Conservation (phyloP, 768 basidiomycete genomes). For the Pleurotus djamor region DNA sequence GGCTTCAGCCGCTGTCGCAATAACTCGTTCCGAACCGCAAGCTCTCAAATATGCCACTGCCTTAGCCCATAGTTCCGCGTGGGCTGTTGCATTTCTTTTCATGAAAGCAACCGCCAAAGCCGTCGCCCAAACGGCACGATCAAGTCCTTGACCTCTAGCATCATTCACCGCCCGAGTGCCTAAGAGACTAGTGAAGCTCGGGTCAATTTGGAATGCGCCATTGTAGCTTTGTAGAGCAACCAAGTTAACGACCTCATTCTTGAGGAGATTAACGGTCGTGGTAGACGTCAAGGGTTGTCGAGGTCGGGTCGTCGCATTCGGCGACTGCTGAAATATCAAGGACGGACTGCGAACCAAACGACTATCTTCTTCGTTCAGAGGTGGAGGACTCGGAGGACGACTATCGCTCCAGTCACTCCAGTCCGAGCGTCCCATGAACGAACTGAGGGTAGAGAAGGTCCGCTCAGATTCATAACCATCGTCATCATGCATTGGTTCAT, state of each 20-base stretch:
- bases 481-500: constrained; percentile 10
- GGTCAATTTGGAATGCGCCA: constrained; percentile 42
- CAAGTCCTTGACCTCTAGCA: constrained; percentile 23
- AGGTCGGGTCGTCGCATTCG: background rate
- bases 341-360: constrained; percentile 13
- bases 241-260: constrained; percentile 28
- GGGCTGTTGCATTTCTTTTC: constrained; percentile 18
- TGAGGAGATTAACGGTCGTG: constrained; percentile 14
- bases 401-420: constrained; percentile 31
- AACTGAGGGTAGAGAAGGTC: constrained; percentile 48
- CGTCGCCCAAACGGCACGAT: constrained; percentile 45
- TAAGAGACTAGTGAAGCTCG: constrained; percentile 29
- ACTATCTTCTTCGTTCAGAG: constrained; percentile 19
- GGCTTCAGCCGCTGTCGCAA: background rate
- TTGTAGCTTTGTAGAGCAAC: constrained; percentile 38
- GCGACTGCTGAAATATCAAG: constrained; percentile 8
- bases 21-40: background rate
- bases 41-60: background rate
- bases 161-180: constrained; percentile 29
- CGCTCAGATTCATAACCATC: constrained; percentile 24
- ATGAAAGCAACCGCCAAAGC: constrained; percentile 45
- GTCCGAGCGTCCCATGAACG: constrained; percentile 36
- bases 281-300: constrained; percentile 6
- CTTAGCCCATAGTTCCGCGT: constrained; percentile 1
- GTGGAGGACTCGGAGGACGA: constrained; percentile 19